Evolutionary conservation across 805 yeast species (phyloP), one percentile per base, ranked within the genome.

Genomic region (Barnettozyma vustinii): DNA sequence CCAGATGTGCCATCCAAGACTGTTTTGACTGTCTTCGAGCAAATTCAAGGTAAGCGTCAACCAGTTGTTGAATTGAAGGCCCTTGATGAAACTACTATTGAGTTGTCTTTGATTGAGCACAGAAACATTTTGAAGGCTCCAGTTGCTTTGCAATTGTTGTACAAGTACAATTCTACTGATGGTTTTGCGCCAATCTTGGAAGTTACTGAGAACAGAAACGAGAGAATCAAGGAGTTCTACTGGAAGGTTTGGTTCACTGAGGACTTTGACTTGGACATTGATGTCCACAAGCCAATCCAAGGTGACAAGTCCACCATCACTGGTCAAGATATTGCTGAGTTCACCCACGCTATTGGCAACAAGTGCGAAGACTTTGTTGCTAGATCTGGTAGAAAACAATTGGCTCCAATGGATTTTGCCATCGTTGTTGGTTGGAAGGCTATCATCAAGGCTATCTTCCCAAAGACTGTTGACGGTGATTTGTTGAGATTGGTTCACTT

Each of bases 381-480:
- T 51, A 83, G 96, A 74, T 80, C 87, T 45, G 94, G 91, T 56
- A 85, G 87, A 69, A 79, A 78, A 55, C 83, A 88, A 51, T 75
- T 82, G 59, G 99, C 98, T 44, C 99, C 99, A 63, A 92, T 94
- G 98, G 99, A 94, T 75, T 94, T 91, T 65, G 98, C 99, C 44
- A 94, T 94, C 68, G 97, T 94, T 50, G 81, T 91, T 60, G 98
- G 99, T 42, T 94, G 99, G 99, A 86, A 85, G 73, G 95, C 97
- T 45, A 92, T 94, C 66, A 92, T 94, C 74, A 89, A 87, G 75
- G 91, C 97, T n/a, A 87, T 94, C 60, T 94, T 94, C 94, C 99
- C 99, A 48, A 80, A 81, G 66, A 81, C 84, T 54, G 95, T 94
- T 61, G 98, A 95, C 67, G 99, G 99, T 71, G 99, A 94, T 68